Conservation (phyloP, 2,329 filamentous ascomycete species). For the Tolypocladium amazonense region DNA sequence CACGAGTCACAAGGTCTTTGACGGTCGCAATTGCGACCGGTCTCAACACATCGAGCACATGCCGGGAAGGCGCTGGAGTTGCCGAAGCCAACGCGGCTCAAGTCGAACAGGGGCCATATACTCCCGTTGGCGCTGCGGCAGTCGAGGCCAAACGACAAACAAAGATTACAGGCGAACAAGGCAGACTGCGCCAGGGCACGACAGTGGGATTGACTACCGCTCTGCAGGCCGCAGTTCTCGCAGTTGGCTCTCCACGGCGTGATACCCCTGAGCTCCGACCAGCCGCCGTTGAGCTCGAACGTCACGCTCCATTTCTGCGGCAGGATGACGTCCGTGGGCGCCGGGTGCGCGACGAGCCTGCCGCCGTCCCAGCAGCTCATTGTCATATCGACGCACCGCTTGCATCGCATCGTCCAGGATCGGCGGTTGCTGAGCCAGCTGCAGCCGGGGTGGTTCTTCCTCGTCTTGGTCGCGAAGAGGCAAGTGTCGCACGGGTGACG, state of each 20-base stretch:
- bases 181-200: conserved; percentile 5
- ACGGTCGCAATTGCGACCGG: conserved; percentile 19
- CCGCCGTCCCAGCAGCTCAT: conserved; percentile 10
- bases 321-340: background rate
- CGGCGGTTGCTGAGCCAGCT: conserved; percentile 11
- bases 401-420: conserved; percentile 11
- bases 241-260: conserved; percentile 9
- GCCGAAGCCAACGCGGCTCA: conserved; percentile 21
- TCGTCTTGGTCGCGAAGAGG: conserved; percentile 1
- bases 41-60: conserved; percentile 13
- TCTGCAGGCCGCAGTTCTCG: conserved; percentile 4
- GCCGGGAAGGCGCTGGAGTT: conserved; percentile 12
- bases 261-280: conserved; percentile 6
- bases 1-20: conserved; percentile 27
- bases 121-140: conserved; percentile 9
- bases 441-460: conserved; percentile 5
- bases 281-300: conserved; percentile 6
- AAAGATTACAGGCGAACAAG: conserved; percentile 13
- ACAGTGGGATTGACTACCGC: conserved; percentile 7
- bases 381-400: conserved; percentile 7
- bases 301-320: conserved; percentile 7
- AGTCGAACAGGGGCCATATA: conserved; percentile 14
- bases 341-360: conserved; percentile 4
- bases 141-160: conserved; percentile 18
- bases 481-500: conserved; percentile 14